These are phyloP conservation scores for Sorghum bicolor DNA, from an alignment of 176 grass and related monocot genomes.

Conservation along the genomic window Sorghum_bicolor_NCBIv3 NC_012871.2:74749001-74749500, in stretches of 20 bases:
- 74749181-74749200: slow-evolving; percentile 12
- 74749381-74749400: background rate
- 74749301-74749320: background rate
- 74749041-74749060: background rate
- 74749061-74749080: slow-evolving; percentile 8
- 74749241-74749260: slow-evolving; percentile 33
- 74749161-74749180: slow-evolving; percentile 3
- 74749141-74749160: slow-evolving; percentile 25
- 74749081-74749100: slow-evolving; percentile 44
- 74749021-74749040: background rate
- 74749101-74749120: slow-evolving; percentile 27
- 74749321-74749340: background rate
- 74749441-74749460: background rate
- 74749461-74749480: background rate
- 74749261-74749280: background rate
- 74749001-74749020: background rate
- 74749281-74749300: background rate
- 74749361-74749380: background rate
- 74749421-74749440: no score
- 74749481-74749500: background rate
- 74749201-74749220: slow-evolving; percentile 29
- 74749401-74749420: background rate
- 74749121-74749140: slow-evolving; percentile 30
- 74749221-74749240: background rate
- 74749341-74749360: background rate